Percentiles rank a stretch among this genome's conserved stretches.
Conservation (phyloP, 2,329 filamentous ascomycete genomes). For the Xylaria sp. region DNA sequence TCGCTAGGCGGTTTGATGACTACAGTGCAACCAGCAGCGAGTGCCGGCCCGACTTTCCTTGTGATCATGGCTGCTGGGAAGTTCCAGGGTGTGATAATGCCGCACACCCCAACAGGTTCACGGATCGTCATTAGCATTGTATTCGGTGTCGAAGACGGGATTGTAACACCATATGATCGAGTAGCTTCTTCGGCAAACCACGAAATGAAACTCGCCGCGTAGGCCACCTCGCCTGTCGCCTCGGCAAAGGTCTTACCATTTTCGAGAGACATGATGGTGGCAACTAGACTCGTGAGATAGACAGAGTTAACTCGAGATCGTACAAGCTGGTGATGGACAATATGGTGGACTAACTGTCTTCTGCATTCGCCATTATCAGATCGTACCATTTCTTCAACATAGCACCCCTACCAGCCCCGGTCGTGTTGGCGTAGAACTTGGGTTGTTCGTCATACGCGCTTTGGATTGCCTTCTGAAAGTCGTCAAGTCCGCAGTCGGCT, state of each 20-base stretch:
- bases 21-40: slow-evolving; percentile 54
- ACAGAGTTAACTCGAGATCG: neutral
- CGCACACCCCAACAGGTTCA: slow-evolving; percentile 75
- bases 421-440: slow-evolving; percentile 3
- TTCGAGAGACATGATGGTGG: slow-evolving; percentile 72
- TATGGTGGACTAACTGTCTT: slow-evolving; percentile 7
- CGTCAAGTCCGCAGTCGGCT: slow-evolving; percentile 9
- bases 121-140: slow-evolving; percentile 72
- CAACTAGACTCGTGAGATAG: neutral
- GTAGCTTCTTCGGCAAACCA: slow-evolving; percentile 73
- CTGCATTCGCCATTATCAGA: slow-evolving; percentile 16
- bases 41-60: slow-evolving; percentile 59
- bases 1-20: slow-evolving; percentile 53
- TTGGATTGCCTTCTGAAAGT: slow-evolving; percentile 6
- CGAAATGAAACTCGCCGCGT: slow-evolving; percentile 69
- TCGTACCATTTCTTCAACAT: slow-evolving; percentile 21
- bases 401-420: neutral
- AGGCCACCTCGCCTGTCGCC: slow-evolving; percentile 67
- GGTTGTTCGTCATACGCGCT: slow-evolving; percentile 2
- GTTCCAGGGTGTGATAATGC: slow-evolving; percentile 68
- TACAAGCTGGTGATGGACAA: neutral
- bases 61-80: slow-evolving; percentile 68
- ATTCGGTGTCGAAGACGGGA: slow-evolving; percentile 67
- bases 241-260: slow-evolving; percentile 75
- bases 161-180: slow-evolving; percentile 68